Evolutionary conservation across 768 basidiomycete genomes (phyloP), one percentile per base, ranked within the genome.

Genomic region (Serendipita sp.): DNA sequence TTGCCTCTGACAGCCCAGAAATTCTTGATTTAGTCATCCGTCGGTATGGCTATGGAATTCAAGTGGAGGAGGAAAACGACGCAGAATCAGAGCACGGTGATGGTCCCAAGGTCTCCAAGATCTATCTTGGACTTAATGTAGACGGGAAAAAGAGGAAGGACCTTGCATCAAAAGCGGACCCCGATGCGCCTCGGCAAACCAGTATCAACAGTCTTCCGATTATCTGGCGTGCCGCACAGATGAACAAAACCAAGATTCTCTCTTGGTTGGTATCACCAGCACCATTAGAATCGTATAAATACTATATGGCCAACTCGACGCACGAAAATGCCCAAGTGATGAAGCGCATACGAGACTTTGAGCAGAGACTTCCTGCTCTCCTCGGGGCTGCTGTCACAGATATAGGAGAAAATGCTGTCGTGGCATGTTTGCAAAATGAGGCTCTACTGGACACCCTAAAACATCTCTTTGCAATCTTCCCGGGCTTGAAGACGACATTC

Each of bases 71-170:
- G 33, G 65, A 67, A 5, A 76, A 2, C 67, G 70, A 70, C 1
- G 71, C 71, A 8, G 67, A 70, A 8, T 66, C 70, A 44, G 75
- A 77, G 66, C 76, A 78, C 66, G 66, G 71, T 63, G 76, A 77
- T 68, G 75, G 72, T 68, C 27, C 11, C 37, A 60, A 62, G 52
- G 52, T 46, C 18, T 48, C 36, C 58, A 69, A 68, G 55, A 52
- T 79, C 0, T 85, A 85, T 67, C 78, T 83, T 16, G 83, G 84
- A 0, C 74, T 86, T 45, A 79, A 78, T 63, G 80, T 85, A 23
- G 81, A 83, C 65, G 83, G 83, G n/a, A 83, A 82, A 74, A 84
- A 84, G 68, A 75, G 81, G 2, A 74, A 75, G 15, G 82, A 83
- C 67, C 74, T 83, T 6, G 79, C 80, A 0, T 73, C 69, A 62